phyloP scores from a whole-genome alignment of 2,329 filamentous ascomycete genomes.

The Pseudopithomyces maydicus region DNA sequence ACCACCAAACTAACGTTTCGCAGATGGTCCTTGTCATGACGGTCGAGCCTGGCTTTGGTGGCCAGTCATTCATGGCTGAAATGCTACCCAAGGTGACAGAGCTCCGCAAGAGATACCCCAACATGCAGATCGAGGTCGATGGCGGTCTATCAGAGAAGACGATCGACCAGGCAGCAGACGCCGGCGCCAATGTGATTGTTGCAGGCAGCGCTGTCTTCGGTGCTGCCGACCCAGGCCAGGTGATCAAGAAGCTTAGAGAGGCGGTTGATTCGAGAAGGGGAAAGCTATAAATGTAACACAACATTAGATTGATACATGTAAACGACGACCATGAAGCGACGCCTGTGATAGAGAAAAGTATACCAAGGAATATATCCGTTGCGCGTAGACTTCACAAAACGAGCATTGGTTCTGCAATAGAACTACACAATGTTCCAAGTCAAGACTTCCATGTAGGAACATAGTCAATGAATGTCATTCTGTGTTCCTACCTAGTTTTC shows the following conservation, averaged over 20 bases:
- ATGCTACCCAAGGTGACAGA: constrained; percentile 92
- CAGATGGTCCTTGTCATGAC: constrained; percentile 99
- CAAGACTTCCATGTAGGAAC: too few species aligned
- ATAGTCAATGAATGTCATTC: too few species aligned
- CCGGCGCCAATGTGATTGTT: constrained; percentile 97
- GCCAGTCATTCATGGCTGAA: constrained; percentile 97
- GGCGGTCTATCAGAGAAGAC: constrained; percentile 87
- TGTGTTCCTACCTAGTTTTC: too few species aligned
- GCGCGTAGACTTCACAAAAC: background rate
- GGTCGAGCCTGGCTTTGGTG: constrained; percentile 94
- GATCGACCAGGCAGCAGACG: constrained; percentile 91
- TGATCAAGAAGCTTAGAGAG: constrained; percentile 80
- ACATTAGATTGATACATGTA: background rate
- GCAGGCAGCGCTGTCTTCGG: constrained; percentile 96
- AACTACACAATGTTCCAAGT: too few species aligned
- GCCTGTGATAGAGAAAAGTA: constrained; percentile 3
- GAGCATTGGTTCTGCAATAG: too few species aligned
- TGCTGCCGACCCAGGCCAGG: constrained; percentile 82
- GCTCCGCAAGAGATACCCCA: constrained; percentile 81
- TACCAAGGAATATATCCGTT: background rate
- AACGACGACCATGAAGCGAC: background rate
- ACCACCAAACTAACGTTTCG: constrained; percentile 12
- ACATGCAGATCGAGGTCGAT: constrained; percentile 97
- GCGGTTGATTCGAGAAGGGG: constrained; percentile 70
- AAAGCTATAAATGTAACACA: constrained; percentile 29